Conservation (phyloP, 257 asterid genomes). For the Forsythia viridissima region DNA sequence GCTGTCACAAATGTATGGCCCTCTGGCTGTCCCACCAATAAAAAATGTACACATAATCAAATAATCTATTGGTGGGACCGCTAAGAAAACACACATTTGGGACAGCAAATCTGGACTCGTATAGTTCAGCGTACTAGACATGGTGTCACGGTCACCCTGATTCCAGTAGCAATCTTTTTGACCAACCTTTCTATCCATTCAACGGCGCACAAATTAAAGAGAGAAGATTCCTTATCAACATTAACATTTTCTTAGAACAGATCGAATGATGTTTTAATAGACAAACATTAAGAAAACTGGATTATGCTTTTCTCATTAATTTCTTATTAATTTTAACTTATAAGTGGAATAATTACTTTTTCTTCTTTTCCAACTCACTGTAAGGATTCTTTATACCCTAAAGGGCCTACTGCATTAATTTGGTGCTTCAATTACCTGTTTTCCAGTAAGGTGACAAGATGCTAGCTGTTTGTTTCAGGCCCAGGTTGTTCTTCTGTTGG, state of each 20-base stretch:
- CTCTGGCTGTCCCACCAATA: no score
- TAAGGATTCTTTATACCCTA: slow-evolving; percentile 1
- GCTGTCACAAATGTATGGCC: no score
- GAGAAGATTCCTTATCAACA: not conserved
- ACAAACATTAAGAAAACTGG: not conserved
- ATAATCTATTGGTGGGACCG: no score
- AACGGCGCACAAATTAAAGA: not conserved
- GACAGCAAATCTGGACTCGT: no score
- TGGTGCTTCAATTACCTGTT: slow-evolving; percentile 25
- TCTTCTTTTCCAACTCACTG: slow-evolving; percentile 24
- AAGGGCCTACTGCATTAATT: not conserved
- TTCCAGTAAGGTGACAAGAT: slow-evolving; percentile 29
- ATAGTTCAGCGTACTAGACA: not conserved
- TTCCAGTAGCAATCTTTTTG: slow-evolving; percentile 6
- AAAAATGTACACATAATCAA: no score
- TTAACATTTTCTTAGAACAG: not conserved
- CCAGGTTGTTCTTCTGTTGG: slow-evolving; percentile 99
- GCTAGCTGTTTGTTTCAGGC: slow-evolving; percentile 52
- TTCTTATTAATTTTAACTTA: not conserved
- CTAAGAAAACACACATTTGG: no score
- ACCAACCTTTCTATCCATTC: slow-evolving; percentile 15
- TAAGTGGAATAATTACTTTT: slow-evolving; percentile 11
- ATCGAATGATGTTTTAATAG: not conserved
- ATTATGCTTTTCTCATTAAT: not conserved
- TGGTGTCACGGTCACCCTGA: not conserved